Evolutionary conservation across 768 basidiomycete species (phyloP), one percentile per base, ranked within the genome.

Genomic region (Infundibulicybe gibba): DNA sequence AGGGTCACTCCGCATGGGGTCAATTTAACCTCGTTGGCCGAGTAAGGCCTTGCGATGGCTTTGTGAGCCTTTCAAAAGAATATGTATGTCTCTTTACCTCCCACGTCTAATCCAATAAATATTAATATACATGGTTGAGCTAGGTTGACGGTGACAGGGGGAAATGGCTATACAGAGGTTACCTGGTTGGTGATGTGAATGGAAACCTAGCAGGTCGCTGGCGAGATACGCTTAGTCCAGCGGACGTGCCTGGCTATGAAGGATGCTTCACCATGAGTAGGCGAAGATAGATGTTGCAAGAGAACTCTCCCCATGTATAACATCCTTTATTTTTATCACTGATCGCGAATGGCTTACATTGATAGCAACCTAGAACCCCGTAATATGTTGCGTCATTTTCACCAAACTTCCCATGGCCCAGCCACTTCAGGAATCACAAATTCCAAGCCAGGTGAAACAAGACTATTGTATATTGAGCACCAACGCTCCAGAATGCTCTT

Each of bases 1-100:
- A 91, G 88, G 90, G 91, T 4, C 92, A 94, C 65, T 94, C 91
- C 6, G 83, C 90, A 12, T 94, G 91, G 91, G 91, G 92, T 17
- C 83, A 89, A 53, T 94, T 93, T 65, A 83, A 75, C 48, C 63
- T 94, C 19, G 67, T 84, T 3, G 91, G 92, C 32, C 79, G 91
- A 14, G 76, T 94, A n/a, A 71, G 92, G 47, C 79, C 84, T 13
- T 81, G 77, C 56, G 91, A 94, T 60, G 91, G 91, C 6, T 79
- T 90, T 53, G 73, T 94, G 43, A 87, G 79, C 51, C 60, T 94
- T 8, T 80, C 77, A n/a, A 94, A 94, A 61, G 83, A 90, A 77
- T 93, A 94, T 60, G 90, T 90, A 61, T 40, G 76, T 62, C 21
- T 43, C 33, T 8, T 42, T 45, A 33, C 48, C 46, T 46, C 52